A percentile compares a stretch with the other conserved stretches of the same genome.
Evolutionary conservation across 495 filamentous ascomycete genomes (phyloP).

Genomic region (Neurospora sp.): DNA sequence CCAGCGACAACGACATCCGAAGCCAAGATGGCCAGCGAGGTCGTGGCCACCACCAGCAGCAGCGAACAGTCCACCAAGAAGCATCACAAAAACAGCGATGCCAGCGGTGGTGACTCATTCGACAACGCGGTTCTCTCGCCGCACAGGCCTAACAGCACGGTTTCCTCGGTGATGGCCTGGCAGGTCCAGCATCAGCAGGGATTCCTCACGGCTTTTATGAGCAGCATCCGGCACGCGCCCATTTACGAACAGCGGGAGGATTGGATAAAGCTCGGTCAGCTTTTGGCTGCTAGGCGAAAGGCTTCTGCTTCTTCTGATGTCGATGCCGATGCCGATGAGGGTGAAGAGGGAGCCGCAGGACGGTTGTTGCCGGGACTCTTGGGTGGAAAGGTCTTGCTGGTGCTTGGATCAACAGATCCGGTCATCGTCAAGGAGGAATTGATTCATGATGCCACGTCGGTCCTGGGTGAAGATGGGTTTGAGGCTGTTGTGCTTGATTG

Average conservation of each 20-base stretch:
- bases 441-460: slow-evolving; percentile 33
- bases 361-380: slow-evolving; percentile 23
- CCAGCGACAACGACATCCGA: slow-evolving; percentile 11
- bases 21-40: slow-evolving; percentile 18
- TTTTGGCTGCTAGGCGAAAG: slow-evolving; percentile 35
- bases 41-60: slow-evolving; percentile 9
- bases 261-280: slow-evolving; percentile 47
- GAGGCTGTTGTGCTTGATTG: slow-evolving; percentile 36
- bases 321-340: neutral
- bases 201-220: slow-evolving; percentile 46
- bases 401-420: slow-evolving; percentile 45
- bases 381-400: slow-evolving; percentile 39
- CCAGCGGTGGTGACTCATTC: slow-evolving; percentile 27
- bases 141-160: slow-evolving; percentile 23
- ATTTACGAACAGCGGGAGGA: slow-evolving; percentile 44
- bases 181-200: slow-evolving; percentile 45
- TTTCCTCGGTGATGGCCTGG: slow-evolving; percentile 43
- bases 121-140: slow-evolving; percentile 33
- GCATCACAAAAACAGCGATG: slow-evolving; percentile 21
- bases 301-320: neutral
- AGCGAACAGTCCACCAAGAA: neutral
- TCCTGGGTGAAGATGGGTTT: slow-evolving; percentile 34
- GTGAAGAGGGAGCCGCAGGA: neutral
- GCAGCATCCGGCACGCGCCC: slow-evolving; percentile 42
- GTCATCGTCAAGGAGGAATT: slow-evolving; percentile 44